phyloP scores from a whole-genome alignment of 768 basidiomycete genomes.

The Boletus huronensis region DNA sequence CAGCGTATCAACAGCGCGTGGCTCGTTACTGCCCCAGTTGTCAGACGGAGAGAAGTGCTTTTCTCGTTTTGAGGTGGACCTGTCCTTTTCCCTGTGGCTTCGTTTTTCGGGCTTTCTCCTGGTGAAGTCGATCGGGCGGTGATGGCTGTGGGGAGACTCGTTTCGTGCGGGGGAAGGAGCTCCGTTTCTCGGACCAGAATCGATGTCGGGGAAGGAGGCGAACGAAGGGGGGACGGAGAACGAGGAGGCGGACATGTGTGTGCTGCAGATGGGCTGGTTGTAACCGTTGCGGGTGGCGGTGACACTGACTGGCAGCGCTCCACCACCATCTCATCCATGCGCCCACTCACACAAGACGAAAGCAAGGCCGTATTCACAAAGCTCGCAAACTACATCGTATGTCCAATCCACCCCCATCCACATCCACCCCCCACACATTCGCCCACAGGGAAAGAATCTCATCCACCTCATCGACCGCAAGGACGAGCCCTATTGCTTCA shows the following conservation, averaged over 20 bases:
- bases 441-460: constrained; percentile 83
- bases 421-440: background rate
- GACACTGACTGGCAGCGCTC: background rate
- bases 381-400: constrained; percentile 93
- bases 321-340: constrained; percentile 48
- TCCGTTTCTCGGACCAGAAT: constrained; percentile 39
- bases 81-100: constrained; percentile 28
- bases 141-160: constrained; percentile 12
- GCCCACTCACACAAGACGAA: constrained; percentile 95
- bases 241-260: constrained; percentile 49
- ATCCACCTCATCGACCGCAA: constrained; percentile 92
- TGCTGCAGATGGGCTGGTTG: constrained; percentile 1
- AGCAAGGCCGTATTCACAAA: constrained; percentile 96
- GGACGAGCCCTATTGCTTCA: constrained; percentile 94
- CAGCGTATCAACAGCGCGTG: constrained; percentile 9
- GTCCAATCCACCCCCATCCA: constrained; percentile 21
- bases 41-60: constrained; percentile 27
- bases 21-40: constrained; percentile 22
- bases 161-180: constrained; percentile 15
- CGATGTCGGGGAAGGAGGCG: constrained; percentile 65
- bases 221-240: constrained; percentile 64
- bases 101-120: constrained; percentile 22
- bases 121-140: constrained; percentile 9
- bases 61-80: constrained; percentile 29
- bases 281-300: constrained; percentile 7